Percentiles rank a stretch among this genome's conserved stretches.
These are phyloP conservation scores for Pichia phayaonensis DNA, from an alignment of 805 yeast genomes.

Conservation along the genomic window DNA sequence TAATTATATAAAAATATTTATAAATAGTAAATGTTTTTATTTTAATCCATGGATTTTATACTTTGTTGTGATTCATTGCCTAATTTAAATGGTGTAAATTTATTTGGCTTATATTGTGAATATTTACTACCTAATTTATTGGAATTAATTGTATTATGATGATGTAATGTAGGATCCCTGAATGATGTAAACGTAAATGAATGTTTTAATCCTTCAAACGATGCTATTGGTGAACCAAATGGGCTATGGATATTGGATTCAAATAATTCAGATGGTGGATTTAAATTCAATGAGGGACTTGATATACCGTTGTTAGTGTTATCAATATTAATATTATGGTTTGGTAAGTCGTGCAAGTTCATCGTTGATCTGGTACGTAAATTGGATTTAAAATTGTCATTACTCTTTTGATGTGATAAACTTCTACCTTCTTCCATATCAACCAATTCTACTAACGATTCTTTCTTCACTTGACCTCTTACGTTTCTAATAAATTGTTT, in stretches of 20 bases:
- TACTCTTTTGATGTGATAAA: conserved; percentile 7
- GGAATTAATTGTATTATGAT: neutral
- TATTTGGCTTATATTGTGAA: neutral
- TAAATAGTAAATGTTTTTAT: neutral
- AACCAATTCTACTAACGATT: conserved; percentile 2
- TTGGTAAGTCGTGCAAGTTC: conserved; percentile 18
- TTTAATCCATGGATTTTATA: conserved; percentile 1
- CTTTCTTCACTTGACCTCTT: conserved; percentile 2
- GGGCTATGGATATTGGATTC: neutral
- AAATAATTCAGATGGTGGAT: neutral
- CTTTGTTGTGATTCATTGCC: conserved; percentile 9
- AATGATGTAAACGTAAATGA: conserved; percentile 10
- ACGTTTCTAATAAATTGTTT: conserved; percentile 4
- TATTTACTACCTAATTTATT: neutral
- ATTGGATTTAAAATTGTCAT: conserved; percentile 10
- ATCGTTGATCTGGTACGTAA: conserved; percentile 27
- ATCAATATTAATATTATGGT: neutral
- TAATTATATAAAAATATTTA: neutral
- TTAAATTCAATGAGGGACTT: neutral
- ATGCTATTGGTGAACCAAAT: neutral
- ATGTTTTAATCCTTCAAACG: conserved; percentile 5
- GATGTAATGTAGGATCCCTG: conserved; percentile 1
- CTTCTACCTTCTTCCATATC: conserved; percentile 12
- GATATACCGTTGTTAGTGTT: neutral
- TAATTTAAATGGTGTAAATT: neutral